phyloP scores from a whole-genome alignment of 1,139 yeast genomes.

The Yamadazyma siamensis region DNA sequence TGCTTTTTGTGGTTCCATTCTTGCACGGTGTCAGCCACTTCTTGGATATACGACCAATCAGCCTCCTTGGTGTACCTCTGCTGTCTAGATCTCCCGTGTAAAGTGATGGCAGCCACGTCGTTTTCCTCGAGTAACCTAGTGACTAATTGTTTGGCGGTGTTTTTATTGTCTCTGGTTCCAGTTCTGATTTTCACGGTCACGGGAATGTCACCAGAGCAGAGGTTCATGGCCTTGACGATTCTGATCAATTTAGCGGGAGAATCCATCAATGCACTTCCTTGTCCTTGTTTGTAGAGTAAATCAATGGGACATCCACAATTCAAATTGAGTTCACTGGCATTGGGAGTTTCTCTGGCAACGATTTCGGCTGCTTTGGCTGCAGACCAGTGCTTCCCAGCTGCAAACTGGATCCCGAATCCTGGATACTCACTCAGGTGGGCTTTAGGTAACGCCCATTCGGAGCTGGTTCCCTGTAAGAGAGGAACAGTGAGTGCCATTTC shows the following conservation, averaged over 20 bases:
- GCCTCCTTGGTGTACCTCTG: slow-evolving; percentile 91
- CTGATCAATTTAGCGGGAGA: slow-evolving; percentile 79
- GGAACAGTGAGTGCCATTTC: slow-evolving; percentile 95
- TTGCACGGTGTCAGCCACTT: slow-evolving; percentile 67
- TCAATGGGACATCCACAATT: slow-evolving; percentile 99
- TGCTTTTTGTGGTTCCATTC: slow-evolving; percentile 51
- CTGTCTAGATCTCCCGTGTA: slow-evolving; percentile 95
- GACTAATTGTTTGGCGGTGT: slow-evolving; percentile 77
- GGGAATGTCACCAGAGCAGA: slow-evolving; percentile 84
- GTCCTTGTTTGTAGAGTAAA: slow-evolving; percentile 85
- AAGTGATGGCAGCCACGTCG: slow-evolving; percentile 85
- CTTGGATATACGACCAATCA: slow-evolving; percentile 85
- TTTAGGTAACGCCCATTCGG: slow-evolving; percentile 97
- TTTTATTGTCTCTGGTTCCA: slow-evolving; percentile 82
- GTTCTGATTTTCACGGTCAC: slow-evolving; percentile 89
- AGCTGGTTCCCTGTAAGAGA: slow-evolving; percentile 79
- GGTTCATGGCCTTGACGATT: slow-evolving; percentile 84
- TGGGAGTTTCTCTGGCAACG: slow-evolving; percentile 50
- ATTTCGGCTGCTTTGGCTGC: slow-evolving; percentile 90
- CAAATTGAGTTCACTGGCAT: slow-evolving; percentile 76
- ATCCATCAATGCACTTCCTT: slow-evolving; percentile 91
- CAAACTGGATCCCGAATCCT: slow-evolving; percentile 92
- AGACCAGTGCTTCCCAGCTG: slow-evolving; percentile 90
- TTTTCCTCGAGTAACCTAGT: slow-evolving; percentile 69
- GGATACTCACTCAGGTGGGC: slow-evolving; percentile 82